A percentile compares a stretch with the other conserved stretches of the same genome.
phyloP scores from a whole-genome alignment of 164 flowering plant species.

The Protea cynaroides region DNA sequence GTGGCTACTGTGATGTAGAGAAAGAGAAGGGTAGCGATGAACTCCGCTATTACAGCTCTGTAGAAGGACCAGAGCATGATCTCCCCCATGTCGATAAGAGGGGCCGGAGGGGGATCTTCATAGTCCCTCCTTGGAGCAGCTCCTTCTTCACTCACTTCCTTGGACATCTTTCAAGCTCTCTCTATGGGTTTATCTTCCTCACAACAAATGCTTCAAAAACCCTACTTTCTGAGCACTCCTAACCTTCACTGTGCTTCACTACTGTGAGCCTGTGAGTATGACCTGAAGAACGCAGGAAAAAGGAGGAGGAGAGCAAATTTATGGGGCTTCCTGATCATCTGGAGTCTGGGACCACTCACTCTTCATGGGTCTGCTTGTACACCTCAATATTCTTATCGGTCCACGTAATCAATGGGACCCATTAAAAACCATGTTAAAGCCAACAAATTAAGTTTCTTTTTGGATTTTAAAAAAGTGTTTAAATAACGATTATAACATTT shows the following conservation, averaged over 20 bases:
- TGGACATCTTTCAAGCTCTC: constrained; percentile 25
- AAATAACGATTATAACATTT: too few species aligned
- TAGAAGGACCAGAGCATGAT: constrained; percentile 37
- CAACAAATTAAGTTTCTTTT: too few species aligned
- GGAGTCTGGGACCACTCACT: too few species aligned
- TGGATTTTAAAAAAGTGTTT: too few species aligned
- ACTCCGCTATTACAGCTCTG: constrained; percentile 42
- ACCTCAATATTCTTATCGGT: too few species aligned
- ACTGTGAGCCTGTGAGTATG: too few species aligned
- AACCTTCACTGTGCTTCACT: background rate
- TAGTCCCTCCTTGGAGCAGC: constrained; percentile 33
- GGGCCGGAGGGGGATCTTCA: constrained; percentile 40
- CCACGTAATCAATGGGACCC: too few species aligned
- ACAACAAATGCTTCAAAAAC: background rate
- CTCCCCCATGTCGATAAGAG: constrained; percentile 33
- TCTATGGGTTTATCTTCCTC: too few species aligned
- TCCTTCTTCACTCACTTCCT: constrained; percentile 33
- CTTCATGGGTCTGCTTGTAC: too few species aligned
- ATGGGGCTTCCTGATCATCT: too few species aligned
- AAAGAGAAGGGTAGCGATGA: constrained; percentile 39
- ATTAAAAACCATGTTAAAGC: too few species aligned
- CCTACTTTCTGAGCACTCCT: constrained; percentile 2
- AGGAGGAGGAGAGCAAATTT: background rate
- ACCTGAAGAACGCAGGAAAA: background rate
- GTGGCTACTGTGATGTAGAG: constrained; percentile 34